phyloP scores from a whole-genome alignment of 495 filamentous ascomycete species.

The Apodospora peruviana region DNA sequence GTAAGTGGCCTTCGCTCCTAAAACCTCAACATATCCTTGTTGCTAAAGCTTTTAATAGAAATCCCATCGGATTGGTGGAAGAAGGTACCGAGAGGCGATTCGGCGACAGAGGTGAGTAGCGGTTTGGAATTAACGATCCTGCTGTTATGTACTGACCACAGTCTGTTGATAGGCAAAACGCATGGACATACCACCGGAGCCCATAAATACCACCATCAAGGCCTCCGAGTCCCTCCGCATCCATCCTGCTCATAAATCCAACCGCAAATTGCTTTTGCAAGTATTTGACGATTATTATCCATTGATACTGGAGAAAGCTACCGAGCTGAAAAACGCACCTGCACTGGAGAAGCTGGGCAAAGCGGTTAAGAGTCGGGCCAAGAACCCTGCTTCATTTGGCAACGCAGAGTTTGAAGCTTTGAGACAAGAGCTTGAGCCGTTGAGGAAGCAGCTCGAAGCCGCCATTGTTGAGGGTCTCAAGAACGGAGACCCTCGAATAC shows the following conservation, averaged over 20 bases:
- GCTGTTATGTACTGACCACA: neutral
- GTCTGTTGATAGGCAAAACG: slow-evolving; percentile 1
- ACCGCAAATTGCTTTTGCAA: slow-evolving; percentile 1
- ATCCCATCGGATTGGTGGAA: slow-evolving; percentile 22
- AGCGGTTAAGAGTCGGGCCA: slow-evolving; percentile 2
- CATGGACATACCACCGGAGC: slow-evolving; percentile 13
- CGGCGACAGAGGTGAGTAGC: neutral
- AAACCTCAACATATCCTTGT: neutral
- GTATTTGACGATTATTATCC: slow-evolving; percentile 8
- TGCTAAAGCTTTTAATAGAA: slow-evolving; percentile 9
- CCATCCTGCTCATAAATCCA: slow-evolving; percentile 16
- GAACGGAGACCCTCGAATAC: slow-evolving; percentile 8
- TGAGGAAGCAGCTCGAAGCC: slow-evolving; percentile 14
- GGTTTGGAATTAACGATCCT: neutral
- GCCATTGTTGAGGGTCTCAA: slow-evolving; percentile 14
- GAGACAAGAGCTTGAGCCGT: slow-evolving; percentile 4
- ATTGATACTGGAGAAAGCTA: slow-evolving; percentile 9
- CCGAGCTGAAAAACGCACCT: slow-evolving; percentile 6
- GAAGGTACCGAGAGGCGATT: slow-evolving; percentile 5
- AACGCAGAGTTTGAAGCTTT: slow-evolving; percentile 15
- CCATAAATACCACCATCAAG: slow-evolving; percentile 9
- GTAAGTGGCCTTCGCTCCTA: neutral
- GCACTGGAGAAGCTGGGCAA: slow-evolving; percentile 5
- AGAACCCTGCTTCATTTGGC: slow-evolving; percentile 5
- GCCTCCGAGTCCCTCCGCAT: slow-evolving; percentile 15